Evolutionary conservation across 2,329 filamentous ascomycete genomes (phyloP).

Genomic region (Aspergillus unguis): DNA sequence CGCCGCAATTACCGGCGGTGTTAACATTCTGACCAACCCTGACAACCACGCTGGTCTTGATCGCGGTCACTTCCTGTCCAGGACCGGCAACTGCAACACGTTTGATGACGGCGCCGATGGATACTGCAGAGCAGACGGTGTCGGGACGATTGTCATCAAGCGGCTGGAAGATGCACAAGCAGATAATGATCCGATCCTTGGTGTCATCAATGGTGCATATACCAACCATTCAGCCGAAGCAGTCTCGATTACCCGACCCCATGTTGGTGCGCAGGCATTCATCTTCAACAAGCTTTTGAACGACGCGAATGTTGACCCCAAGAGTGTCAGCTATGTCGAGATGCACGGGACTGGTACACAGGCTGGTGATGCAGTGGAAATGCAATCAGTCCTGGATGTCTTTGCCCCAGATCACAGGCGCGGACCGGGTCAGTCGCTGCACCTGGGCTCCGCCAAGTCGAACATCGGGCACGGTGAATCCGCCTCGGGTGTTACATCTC

Average conservation of each 20-base stretch:
- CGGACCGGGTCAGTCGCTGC: conserved; percentile 45
- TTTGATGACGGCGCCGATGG: conserved; percentile 79
- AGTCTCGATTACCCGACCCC: conserved; percentile 79
- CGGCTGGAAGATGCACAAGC: conserved; percentile 72
- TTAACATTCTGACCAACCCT: conserved; percentile 74
- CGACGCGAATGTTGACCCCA: conserved; percentile 70
- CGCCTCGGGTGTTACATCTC: conserved; percentile 52
- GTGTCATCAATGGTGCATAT: conserved; percentile 68
- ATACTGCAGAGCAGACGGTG: conserved; percentile 76
- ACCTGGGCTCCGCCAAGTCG: conserved; percentile 62
- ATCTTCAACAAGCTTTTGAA: conserved; percentile 69
- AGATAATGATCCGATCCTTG: conserved; percentile 68
- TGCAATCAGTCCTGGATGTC: conserved; percentile 68
- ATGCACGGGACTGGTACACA: conserved; percentile 90
- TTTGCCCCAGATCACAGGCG: conserved; percentile 55
- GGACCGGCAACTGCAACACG: conserved; percentile 70
- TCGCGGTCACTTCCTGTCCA: conserved; percentile 70
- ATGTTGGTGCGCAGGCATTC: conserved; percentile 70
- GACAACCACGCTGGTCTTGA: conserved; percentile 75
- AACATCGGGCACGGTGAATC: conserved; percentile 64
- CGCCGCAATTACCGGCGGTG: conserved; percentile 73
- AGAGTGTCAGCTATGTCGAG: conserved; percentile 78
- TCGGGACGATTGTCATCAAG: conserved; percentile 73
- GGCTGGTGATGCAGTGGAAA: conserved; percentile 75
- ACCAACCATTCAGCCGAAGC: conserved; percentile 84